These are phyloP conservation scores for Aspergillus nomiae DNA, from an alignment of 2,329 filamentous ascomycete genomes.

Conservation along the genomic window DNA sequence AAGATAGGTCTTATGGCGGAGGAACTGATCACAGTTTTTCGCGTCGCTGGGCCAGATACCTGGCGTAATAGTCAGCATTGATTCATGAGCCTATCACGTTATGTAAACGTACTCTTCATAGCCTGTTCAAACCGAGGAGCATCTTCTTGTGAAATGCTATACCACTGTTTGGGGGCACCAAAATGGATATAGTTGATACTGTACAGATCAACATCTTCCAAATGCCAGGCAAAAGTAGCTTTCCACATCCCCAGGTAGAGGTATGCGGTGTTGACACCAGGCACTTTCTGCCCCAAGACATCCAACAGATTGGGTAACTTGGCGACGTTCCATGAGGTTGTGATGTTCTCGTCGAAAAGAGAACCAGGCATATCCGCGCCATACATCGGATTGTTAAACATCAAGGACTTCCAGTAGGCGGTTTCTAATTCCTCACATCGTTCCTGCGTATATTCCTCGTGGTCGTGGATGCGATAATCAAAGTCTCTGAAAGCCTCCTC, in stretches of 20 bases:
- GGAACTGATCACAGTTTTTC: conserved; percentile 93
- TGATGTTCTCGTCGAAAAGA: conserved; percentile 77
- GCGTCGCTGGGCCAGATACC: conserved; percentile 88
- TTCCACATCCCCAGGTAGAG: conserved; percentile 99
- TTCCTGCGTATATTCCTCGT: conserved; percentile 86
- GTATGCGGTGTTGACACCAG: conserved; percentile 96
- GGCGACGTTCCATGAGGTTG: conserved; percentile 88
- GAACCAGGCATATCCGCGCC: conserved; percentile 96
- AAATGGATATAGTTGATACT: conserved; percentile 99
- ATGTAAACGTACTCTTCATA: conserved; percentile 68
- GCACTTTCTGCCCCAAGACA: conserved; percentile 90
- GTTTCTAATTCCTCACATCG: conserved; percentile 93
- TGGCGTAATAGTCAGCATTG: conserved; percentile 23
- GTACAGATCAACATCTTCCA: conserved; percentile 98
- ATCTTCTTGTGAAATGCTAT: conserved; percentile 96
- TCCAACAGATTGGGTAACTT: conserved; percentile 92
- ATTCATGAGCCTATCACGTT: neutral
- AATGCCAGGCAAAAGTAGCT: conserved; percentile 97
- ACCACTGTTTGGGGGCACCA: conserved; percentile 98
- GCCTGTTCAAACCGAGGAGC: conserved; percentile 88
- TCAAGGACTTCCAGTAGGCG: conserved; percentile 95
- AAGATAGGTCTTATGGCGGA: conserved; percentile 95
- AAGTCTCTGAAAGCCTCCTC: conserved; percentile 89
- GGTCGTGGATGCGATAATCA: conserved; percentile 80
- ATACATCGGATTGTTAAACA: conserved; percentile 91